Evolutionary conservation across 2,329 filamentous ascomycete genomes (phyloP), one percentile per base, ranked within the genome.

Genomic region (Colletotrichum salicis): DNA sequence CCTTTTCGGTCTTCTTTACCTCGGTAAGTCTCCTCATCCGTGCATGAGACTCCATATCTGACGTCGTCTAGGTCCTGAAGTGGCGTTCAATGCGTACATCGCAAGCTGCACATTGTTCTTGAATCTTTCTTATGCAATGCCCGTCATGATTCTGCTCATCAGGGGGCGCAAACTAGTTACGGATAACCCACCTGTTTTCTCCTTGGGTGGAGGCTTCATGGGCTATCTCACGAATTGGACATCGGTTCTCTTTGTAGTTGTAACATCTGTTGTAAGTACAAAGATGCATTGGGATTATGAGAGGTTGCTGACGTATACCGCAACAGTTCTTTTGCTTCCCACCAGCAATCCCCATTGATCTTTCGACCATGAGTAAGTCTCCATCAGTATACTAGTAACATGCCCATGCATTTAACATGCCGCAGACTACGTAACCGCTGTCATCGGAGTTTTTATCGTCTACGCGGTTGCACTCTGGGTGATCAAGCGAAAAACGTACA

Each of bases 11-110:
- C 79, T 86, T 2, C 77, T 87, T 5, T 86, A 86, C 67, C 79
- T 86, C 0, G 84, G 84, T 1, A 27, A 15, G 4, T 13, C 4
- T n/a, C 8, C n/a, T 8, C 13, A 1, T 22, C 12, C 7, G 10
- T 5, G 19, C 31, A 27, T 55, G 11, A 31, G 10, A 35, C 1
- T 24, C n/a, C 5, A 8, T 10, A 2, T 8, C 19, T 69, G 8
- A 69, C 52, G 5, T 10, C 8, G 0, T 11, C n/a, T 11, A 69
- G 66, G 66, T 11, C 84, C 83, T 1, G 80, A 80, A 15, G 84
- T 85, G 12, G 84, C 85, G 1, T 87, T 86, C 60, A 83, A 82
- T 63, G 84, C 85, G 7, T 85, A 86, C 70, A 80, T 84, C 0
- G 82, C 84, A 4, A 83, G 80, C 27, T 84, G 81, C 73, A 86